Conservation (phyloP, 306 rosid species). For the Mimosa pudica region DNA sequence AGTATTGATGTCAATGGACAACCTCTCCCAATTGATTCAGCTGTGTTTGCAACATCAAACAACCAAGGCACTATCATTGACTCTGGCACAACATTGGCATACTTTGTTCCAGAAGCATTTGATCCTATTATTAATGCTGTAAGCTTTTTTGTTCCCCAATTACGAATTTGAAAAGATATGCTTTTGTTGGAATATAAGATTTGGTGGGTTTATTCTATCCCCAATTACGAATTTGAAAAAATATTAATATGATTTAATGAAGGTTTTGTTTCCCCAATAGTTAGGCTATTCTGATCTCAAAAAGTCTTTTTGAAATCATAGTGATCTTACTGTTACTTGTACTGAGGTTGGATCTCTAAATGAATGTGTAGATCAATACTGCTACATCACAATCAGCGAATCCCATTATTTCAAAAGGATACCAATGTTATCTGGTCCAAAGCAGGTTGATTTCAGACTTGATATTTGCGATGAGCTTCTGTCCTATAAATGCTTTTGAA, state of each 20-base stretch:
- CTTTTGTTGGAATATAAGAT: slow-evolving; percentile 7
- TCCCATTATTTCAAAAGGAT: slow-evolving; percentile 70
- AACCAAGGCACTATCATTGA: slow-evolving; percentile 87
- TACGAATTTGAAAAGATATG: slow-evolving; percentile 9
- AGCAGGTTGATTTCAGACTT: slow-evolving; percentile 58
- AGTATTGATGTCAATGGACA: slow-evolving; percentile 84
- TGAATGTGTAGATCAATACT: slow-evolving; percentile 62
- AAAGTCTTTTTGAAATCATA: neutral
- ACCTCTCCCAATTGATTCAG: slow-evolving; percentile 68
- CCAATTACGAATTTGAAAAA: neutral
- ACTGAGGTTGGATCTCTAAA: slow-evolving; percentile 37
- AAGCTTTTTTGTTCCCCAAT: slow-evolving; percentile 41
- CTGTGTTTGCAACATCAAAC: slow-evolving; percentile 69
- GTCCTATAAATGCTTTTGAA: slow-evolving; percentile 13
- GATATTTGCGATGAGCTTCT: slow-evolving; percentile 21
- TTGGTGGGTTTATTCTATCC: slow-evolving; percentile 53
- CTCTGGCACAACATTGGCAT: slow-evolving; percentile 88
- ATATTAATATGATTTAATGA: slow-evolving; percentile 28
- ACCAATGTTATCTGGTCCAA: slow-evolving; percentile 79
- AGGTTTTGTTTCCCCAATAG: slow-evolving; percentile 13
- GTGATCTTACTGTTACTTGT: slow-evolving; percentile 2
- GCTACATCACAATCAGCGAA: slow-evolving; percentile 63
- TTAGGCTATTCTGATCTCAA: neutral
- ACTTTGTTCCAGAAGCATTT: slow-evolving; percentile 84
- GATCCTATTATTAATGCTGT: slow-evolving; percentile 83